A percentile compares a stretch with the other conserved stretches of the same genome.
phyloP scores from a whole-genome alignment of 306 rosid genomes.

The Cucurbita pepo region DNA sequence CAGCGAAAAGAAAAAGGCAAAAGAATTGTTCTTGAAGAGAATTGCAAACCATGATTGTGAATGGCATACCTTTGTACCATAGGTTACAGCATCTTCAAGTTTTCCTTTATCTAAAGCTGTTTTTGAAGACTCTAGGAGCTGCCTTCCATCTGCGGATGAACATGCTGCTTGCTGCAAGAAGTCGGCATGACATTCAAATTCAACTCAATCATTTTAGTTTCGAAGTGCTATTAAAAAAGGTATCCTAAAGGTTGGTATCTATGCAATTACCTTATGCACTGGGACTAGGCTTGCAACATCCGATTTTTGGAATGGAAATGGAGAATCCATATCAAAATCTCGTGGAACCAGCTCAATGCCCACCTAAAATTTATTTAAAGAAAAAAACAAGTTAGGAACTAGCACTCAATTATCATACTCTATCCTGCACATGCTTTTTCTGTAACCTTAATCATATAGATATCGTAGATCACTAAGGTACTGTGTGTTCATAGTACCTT shows the following conservation, averaged over 20 bases:
- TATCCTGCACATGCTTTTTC: conserved; percentile 1
- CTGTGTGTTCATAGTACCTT: conserved; percentile 32
- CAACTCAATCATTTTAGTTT: conserved; percentile 6
- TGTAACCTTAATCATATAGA: neutral
- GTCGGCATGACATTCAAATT: conserved; percentile 9
- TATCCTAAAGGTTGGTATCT: conserved; percentile 11
- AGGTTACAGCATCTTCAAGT: conserved; percentile 92
- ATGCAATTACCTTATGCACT: conserved; percentile 65
- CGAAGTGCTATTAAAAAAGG: conserved; percentile 2
- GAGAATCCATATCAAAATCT: conserved; percentile 87
- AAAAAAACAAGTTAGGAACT: conserved; percentile 2
- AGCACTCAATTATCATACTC: conserved; percentile 7
- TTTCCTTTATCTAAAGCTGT: conserved; percentile 98
- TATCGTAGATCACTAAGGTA: neutral
- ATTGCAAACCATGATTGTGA: neutral
- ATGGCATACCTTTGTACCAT: conserved; percentile 68
- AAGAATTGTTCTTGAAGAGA: neutral
- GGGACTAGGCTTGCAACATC: conserved; percentile 88
- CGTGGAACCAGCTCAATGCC: conserved; percentile 90
- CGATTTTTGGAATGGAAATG: conserved; percentile 57
- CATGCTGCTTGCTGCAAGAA: conserved; percentile 95
- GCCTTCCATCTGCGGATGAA: conserved; percentile 98
- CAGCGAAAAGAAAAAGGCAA: neutral
- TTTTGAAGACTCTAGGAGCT: conserved; percentile 89
- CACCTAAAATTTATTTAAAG: conserved; percentile 29